Conservation (phyloP, 805 yeast species). For the Kuraishia molischiana region DNA sequence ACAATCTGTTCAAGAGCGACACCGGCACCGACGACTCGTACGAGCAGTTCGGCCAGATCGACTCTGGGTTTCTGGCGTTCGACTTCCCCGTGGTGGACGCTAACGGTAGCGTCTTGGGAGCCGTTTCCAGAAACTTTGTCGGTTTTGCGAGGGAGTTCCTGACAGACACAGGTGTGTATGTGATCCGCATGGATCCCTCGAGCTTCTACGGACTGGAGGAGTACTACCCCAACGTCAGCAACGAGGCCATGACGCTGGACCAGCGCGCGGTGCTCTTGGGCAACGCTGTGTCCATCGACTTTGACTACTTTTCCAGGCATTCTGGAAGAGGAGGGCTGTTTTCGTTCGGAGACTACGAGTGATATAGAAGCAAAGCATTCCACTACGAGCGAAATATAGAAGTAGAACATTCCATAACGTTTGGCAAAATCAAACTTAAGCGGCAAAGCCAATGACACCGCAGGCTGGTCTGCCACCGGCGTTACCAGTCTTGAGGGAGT, state of each 20-base stretch:
- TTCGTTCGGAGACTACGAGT: conserved; percentile 10
- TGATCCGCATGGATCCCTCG: conserved; percentile 71
- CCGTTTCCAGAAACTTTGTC: conserved; percentile 90
- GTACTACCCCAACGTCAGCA: conserved; percentile 36
- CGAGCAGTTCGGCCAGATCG: conserved; percentile 79
- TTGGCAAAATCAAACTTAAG: conserved; percentile 16
- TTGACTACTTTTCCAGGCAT: conserved; percentile 95
- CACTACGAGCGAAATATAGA: not conserved
- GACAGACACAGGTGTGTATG: conserved; percentile 92
- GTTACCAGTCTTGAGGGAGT: conserved; percentile 90
- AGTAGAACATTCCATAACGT: not conserved
- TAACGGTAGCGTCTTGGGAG: conserved; percentile 48
- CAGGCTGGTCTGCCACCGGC: conserved; percentile 99
- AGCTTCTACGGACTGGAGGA: conserved; percentile 51
- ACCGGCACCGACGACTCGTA: conserved; percentile 33
- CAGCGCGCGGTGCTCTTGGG: conserved; percentile 82
- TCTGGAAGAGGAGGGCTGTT: conserved; percentile 43
- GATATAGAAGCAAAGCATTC: not conserved
- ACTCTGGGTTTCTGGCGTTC: conserved; percentile 80
- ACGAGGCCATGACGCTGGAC: conserved; percentile 48
- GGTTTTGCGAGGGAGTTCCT: conserved; percentile 89
- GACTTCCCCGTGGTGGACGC: conserved; percentile 70
- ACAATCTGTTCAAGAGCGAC: conserved; percentile 57
- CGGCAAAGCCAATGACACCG: conserved; percentile 85
- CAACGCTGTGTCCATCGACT: conserved; percentile 86